Evolutionary conservation across 768 basidiomycete genomes (phyloP).

Genomic region (Suillus variegatus): DNA sequence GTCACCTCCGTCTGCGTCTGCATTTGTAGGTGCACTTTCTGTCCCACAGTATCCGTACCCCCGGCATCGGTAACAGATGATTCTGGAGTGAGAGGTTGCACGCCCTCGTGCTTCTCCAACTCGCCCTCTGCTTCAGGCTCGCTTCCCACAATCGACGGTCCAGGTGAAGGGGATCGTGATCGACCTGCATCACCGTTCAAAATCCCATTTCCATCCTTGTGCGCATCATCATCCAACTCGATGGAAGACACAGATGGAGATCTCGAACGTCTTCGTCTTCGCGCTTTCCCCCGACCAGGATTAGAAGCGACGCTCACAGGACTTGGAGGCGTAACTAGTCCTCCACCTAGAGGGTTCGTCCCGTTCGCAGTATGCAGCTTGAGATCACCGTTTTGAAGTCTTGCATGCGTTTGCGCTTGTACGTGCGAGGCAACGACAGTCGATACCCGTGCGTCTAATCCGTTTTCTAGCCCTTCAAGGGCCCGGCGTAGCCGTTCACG

Average conservation of each 20-base stretch:
- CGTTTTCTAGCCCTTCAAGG: constrained; percentile 79
- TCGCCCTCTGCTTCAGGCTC: constrained; percentile 28
- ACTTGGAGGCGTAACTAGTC: constrained; percentile 75
- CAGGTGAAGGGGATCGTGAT: constrained; percentile 30
- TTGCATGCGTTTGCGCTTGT: constrained; percentile 37
- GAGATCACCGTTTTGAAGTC: constrained; percentile 32
- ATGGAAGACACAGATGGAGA: constrained; percentile 36
- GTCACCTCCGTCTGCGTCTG: constrained; percentile 15
- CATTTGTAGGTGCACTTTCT: background rate
- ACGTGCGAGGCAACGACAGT: constrained; percentile 31
- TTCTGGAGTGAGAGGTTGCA: constrained; percentile 31
- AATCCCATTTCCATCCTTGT: constrained; percentile 10
- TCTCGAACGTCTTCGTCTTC: constrained; percentile 44
- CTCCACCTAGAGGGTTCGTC: constrained; percentile 34
- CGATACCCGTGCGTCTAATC: constrained; percentile 48
- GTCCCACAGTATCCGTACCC: background rate
- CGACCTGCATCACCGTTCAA: constrained; percentile 15
- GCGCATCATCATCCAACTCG: constrained; percentile 33
- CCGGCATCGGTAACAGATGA: constrained; percentile 31
- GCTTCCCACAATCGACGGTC: constrained; percentile 28
- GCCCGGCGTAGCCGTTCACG: constrained; percentile 72
- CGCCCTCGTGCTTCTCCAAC: constrained; percentile 15
- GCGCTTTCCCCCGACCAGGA: constrained; percentile 42
- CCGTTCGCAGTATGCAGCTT: constrained; percentile 23
- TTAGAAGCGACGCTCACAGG: constrained; percentile 72